Evolutionary conservation across 352 stramenopile species (phyloP).

Genomic region (Phytophthora tentaculata): DNA sequence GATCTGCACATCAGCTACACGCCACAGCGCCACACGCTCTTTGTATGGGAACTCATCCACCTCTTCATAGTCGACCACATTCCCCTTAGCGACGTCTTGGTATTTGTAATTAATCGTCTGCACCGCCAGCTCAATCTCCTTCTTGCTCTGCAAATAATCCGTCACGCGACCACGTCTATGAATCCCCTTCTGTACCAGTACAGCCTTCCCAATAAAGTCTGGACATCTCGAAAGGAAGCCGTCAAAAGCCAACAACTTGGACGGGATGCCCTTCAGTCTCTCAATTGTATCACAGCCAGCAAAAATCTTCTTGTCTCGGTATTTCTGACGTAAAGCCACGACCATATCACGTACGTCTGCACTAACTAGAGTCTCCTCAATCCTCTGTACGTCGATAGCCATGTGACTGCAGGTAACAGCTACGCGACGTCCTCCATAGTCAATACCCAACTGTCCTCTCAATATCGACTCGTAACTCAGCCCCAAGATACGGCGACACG

Average conservation of each 20-base stretch:
- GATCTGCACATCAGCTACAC: constrained; percentile 77
- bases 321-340: constrained; percentile 64
- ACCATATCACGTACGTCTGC: constrained; percentile 58
- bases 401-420: constrained; percentile 96
- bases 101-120: constrained; percentile 93
- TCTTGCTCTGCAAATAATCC: constrained; percentile 95
- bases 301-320: constrained; percentile 87
- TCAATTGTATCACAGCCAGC: constrained; percentile 95
- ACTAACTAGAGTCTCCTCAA: constrained; percentile 57
- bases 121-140: constrained; percentile 93
- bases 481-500: constrained; percentile 93
- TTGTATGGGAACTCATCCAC: constrained; percentile 72
- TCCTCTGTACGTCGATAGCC: constrained; percentile 65
- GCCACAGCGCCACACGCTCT: constrained; percentile 78
- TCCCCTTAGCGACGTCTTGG: constrained; percentile 43
- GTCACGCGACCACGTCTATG: constrained; percentile 86
- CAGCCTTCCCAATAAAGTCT: constrained; percentile 80
- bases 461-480: constrained; percentile 92
- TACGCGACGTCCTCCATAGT: constrained; percentile 96
- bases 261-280: constrained; percentile 95
- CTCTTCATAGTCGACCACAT: constrained; percentile 84
- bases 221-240: constrained; percentile 90
- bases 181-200: constrained; percentile 86
- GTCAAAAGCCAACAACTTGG: constrained; percentile 97
- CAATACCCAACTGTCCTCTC: constrained; percentile 90